phyloP scores from a whole-genome alignment of 2,329 filamentous ascomycete genomes.

The Fusarium zealandicum region DNA sequence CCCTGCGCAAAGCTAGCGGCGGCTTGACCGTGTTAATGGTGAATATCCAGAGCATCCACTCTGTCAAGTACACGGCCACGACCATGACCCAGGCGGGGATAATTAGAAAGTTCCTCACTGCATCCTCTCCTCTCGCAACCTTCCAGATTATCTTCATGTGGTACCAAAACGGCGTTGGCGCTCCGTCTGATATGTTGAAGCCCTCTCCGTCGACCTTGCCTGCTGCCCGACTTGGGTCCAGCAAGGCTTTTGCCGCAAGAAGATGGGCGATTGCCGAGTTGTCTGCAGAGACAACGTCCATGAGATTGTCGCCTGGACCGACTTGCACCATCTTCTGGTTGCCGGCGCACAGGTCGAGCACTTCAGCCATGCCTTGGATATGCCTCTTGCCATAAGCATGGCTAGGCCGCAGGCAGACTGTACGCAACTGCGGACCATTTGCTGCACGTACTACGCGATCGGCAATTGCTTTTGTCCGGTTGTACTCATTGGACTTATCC shows the following conservation, averaged over 20 bases:
- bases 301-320: slow-evolving; percentile 36
- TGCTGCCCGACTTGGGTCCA: slow-evolving; percentile 17
- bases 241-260: slow-evolving; percentile 41
- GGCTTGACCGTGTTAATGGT: slow-evolving; percentile 38
- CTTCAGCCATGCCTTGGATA: slow-evolving; percentile 38
- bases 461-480: slow-evolving; percentile 45
- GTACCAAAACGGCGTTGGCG: slow-evolving; percentile 44
- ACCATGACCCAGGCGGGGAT: slow-evolving; percentile 41
- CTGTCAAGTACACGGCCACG: slow-evolving; percentile 11
- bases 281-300: slow-evolving; percentile 41
- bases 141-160: slow-evolving; percentile 40
- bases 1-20: slow-evolving; percentile 31
- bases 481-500: slow-evolving; percentile 39
- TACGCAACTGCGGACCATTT: slow-evolving; percentile 39
- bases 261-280: slow-evolving; percentile 40
- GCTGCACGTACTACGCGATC: slow-evolving; percentile 43
- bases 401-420: slow-evolving; percentile 39
- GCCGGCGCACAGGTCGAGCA: slow-evolving; percentile 46
- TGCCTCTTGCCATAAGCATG: slow-evolving; percentile 47
- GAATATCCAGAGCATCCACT: slow-evolving; percentile 37
- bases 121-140: slow-evolving; percentile 22
- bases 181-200: slow-evolving; percentile 48
- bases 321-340: slow-evolving; percentile 45
- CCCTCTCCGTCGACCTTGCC: slow-evolving; percentile 44
- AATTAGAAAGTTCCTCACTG: slow-evolving; percentile 6